These are phyloP conservation scores for Coccomyxa sp. DNA, from an alignment of 139 green algal genomes.

Conservation along the genomic window DNA sequence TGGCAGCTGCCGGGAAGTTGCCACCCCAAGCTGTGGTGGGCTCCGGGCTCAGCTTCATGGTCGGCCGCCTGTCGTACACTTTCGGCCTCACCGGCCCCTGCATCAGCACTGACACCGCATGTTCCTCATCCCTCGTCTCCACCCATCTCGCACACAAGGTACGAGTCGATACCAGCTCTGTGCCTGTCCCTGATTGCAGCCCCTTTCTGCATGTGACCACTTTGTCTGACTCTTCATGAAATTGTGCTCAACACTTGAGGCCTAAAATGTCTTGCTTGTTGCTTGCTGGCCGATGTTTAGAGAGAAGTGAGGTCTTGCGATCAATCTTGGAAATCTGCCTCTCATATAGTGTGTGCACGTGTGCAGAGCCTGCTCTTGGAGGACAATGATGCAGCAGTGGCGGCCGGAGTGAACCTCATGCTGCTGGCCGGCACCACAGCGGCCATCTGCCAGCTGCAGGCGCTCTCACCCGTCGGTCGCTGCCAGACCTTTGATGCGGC, in stretches of 20 bases:
- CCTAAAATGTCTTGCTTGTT: no score
- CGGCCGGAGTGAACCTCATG: slow-evolving; percentile 33
- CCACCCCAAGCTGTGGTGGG: slow-evolving; percentile 27
- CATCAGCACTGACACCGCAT: slow-evolving; percentile 66
- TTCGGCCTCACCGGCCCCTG: slow-evolving; percentile 40
- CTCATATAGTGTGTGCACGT: background rate
- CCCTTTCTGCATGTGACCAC: no score
- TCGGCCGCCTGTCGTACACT: slow-evolving; percentile 50
- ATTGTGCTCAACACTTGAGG: no score
- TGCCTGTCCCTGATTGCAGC: no score
- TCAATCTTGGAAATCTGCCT: background rate
- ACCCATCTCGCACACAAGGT: slow-evolving; percentile 43
- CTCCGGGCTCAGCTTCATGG: slow-evolving; percentile 31
- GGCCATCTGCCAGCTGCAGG: slow-evolving; percentile 37
- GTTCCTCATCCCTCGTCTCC: slow-evolving; percentile 82
- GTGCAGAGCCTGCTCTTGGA: slow-evolving; percentile 18
- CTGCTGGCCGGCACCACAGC: slow-evolving; percentile 23
- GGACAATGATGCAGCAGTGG: slow-evolving; percentile 11
- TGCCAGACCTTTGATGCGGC: slow-evolving; percentile 51
- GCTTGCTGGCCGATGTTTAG: no score
- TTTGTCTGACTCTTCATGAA: no score
- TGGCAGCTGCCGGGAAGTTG: background rate
- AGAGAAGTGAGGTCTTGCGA: background rate
- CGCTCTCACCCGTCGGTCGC: slow-evolving; percentile 39
- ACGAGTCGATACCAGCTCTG: background rate